These are phyloP conservation scores for Huntiella bhutanensis DNA, from an alignment of 2,329 filamentous ascomycete genomes.

Conservation along the genomic window DNA sequence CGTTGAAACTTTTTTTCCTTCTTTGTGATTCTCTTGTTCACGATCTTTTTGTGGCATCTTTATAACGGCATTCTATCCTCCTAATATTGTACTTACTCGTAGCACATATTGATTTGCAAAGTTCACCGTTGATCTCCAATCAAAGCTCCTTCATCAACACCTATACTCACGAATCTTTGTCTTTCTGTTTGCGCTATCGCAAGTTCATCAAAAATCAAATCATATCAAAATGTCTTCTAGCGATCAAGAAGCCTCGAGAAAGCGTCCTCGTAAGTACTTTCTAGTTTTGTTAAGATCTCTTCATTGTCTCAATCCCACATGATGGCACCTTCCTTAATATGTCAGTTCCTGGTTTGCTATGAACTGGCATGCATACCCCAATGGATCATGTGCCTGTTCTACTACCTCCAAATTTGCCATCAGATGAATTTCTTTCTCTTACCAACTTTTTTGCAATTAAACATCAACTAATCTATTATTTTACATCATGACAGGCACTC, in stretches of 20 bases:
- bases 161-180: no score
- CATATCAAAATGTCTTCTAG: constrained; percentile 6
- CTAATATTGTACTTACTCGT: no score
- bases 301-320: neutral
- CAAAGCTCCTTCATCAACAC: no score
- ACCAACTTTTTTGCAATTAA: neutral
- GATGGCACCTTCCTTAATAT: neutral
- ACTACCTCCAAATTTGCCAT: neutral
- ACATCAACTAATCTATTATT: neutral
- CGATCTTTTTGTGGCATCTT: no score
- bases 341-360: neutral
- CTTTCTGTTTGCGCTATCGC: neutral
- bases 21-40: no score
- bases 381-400: no score
- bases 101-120: no score
- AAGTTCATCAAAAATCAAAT: neutral
- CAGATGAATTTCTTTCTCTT: neutral
- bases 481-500: constrained; percentile 44
- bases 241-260: constrained; percentile 9
- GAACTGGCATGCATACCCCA: neutral
- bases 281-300: neutral
- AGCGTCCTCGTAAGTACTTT: constrained; percentile 10
- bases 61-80: no score
- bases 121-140: no score
- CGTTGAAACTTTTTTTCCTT: no score